These are phyloP conservation scores for Trametes gibbosa DNA, from an alignment of 768 basidiomycete species.

Conservation along the genomic window DNA sequence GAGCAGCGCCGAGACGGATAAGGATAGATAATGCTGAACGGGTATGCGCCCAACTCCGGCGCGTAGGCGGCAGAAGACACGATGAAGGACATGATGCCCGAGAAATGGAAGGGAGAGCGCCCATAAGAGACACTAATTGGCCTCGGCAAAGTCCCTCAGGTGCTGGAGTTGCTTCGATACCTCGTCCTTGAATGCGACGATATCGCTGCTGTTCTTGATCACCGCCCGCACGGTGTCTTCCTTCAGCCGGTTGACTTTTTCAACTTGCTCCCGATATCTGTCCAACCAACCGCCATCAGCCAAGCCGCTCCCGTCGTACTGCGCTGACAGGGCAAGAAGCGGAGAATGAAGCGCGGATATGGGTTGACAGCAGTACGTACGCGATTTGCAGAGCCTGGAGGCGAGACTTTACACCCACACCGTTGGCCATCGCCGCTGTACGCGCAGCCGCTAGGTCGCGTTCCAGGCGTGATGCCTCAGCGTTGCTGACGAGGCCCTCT, in stretches of 20 bases:
- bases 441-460: constrained; percentile 71
- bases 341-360: neutral
- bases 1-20: neutral
- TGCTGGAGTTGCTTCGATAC: constrained; percentile 69
- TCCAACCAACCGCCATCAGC: neutral
- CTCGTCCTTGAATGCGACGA: constrained; percentile 77
- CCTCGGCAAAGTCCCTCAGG: constrained; percentile 66
- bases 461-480: constrained; percentile 65
- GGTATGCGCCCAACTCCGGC: neutral
- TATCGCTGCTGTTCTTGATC: constrained; percentile 81
- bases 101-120: neutral
- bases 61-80: neutral
- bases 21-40: neutral
- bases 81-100: neutral
- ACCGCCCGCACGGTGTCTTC: constrained; percentile 81
- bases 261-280: constrained; percentile 78
- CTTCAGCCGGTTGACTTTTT: constrained; percentile 68
- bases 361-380: constrained; percentile 39
- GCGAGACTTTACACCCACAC: constrained; percentile 79
- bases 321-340: neutral
- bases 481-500: constrained; percentile 64
- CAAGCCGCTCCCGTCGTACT: neutral
- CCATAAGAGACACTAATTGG: constrained; percentile 29
- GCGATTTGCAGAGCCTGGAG: constrained; percentile 75
- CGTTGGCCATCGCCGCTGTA: constrained; percentile 73